These are phyloP conservation scores for Pichia sp. DNA, from an alignment of 1,139 yeast species.

Conservation along the genomic window DNA sequence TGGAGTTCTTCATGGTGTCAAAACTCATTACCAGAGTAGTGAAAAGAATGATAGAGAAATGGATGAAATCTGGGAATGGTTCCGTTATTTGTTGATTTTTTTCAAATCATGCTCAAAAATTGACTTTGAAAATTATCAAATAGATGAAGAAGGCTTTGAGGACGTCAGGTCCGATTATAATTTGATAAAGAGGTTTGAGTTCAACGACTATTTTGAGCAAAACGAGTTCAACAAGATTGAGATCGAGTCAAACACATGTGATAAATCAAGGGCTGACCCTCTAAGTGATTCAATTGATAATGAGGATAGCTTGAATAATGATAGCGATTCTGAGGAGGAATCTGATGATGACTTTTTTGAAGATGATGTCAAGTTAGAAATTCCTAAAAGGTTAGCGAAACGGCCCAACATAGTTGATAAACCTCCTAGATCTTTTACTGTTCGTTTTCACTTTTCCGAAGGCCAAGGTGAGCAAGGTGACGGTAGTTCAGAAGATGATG, in stretches of 20 bases:
- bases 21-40: constrained; percentile 15
- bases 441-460: constrained; percentile 24
- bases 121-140: constrained; percentile 29
- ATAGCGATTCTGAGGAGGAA: constrained; percentile 4
- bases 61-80: constrained; percentile 25
- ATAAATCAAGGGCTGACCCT: not conserved
- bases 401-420: constrained; percentile 25
- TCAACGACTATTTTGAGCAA: constrained; percentile 25
- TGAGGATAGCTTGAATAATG: constrained; percentile 18
- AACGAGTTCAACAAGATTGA: constrained; percentile 26
- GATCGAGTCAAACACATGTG: constrained; percentile 15
- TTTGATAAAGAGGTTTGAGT: constrained; percentile 22
- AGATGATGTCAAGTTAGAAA: not conserved
- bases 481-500: constrained; percentile 23
- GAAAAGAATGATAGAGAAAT: constrained; percentile 18
- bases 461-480: constrained; percentile 1
- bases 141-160: constrained; percentile 30
- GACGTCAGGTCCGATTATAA: constrained; percentile 30
- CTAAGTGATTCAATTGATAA: constrained; percentile 3
- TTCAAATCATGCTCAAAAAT: constrained; percentile 31
- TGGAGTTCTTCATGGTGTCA: constrained; percentile 20
- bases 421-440: constrained; percentile 30
- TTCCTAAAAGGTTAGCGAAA: constrained; percentile 25
- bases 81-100: constrained; percentile 27
- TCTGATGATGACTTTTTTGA: not conserved